Percentiles rank a stretch among this genome's conserved stretches.
These are phyloP conservation scores for Penicillium paxilli DNA, from an alignment of 495 filamentous ascomycete genomes.

Conservation along the genomic window DNA sequence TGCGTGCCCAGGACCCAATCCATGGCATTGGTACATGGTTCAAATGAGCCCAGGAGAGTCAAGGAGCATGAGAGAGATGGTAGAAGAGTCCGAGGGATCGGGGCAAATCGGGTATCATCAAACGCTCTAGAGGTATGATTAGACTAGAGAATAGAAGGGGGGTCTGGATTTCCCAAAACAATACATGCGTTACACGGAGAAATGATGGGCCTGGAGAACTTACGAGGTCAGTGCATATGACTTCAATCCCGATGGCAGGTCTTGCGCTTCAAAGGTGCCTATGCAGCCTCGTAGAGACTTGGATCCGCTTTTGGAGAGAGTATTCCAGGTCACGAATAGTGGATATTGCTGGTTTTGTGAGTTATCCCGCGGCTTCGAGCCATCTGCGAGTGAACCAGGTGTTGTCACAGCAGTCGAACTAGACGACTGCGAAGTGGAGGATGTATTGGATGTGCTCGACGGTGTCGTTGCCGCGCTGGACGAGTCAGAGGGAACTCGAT, in stretches of 20 bases:
- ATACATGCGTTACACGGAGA: no score
- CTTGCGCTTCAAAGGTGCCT: conserved; percentile 85
- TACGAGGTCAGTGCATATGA: conserved; percentile 85
- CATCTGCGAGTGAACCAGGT: conserved; percentile 39
- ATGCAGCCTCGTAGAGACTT: conserved; percentile 89
- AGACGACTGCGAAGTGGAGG: conserved; percentile 40
- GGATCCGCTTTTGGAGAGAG: conserved; percentile 56
- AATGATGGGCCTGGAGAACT: conserved; percentile 23
- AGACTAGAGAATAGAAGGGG: no score
- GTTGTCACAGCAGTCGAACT: conserved; percentile 47
- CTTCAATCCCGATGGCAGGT: conserved; percentile 68
- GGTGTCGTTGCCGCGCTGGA: conserved; percentile 48
- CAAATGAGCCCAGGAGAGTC: conserved; percentile 76
- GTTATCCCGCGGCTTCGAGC: conserved; percentile 15
- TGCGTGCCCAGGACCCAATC: conserved; percentile 87
- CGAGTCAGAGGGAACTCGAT: conserved; percentile 34
- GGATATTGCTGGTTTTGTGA: conserved; percentile 49
- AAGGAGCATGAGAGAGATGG: conserved; percentile 67
- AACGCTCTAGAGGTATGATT: no score
- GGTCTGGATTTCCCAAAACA: no score
- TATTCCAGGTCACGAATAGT: conserved; percentile 97
- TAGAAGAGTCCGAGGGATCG: conserved; percentile 68
- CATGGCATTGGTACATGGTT: conserved; percentile 67
- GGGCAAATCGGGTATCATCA: conserved; percentile 80
- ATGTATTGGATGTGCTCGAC: conserved; percentile 44